Evolutionary conservation across 306 rosid species (phyloP).

Genomic region (Acacia confusa): DNA sequence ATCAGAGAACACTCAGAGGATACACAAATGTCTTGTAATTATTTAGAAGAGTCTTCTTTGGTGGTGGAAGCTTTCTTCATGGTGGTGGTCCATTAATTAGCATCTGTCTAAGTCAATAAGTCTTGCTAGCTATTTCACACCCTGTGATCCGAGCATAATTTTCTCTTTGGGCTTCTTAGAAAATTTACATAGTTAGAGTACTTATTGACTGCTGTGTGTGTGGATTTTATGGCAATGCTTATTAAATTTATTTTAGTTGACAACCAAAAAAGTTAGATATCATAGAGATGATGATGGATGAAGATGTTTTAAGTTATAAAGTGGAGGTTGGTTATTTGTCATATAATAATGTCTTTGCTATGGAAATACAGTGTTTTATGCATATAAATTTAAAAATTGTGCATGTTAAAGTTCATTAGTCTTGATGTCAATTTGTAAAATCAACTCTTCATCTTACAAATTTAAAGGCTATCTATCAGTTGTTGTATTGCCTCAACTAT

Average conservation of each 20-base stretch:
- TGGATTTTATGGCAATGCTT: slow-evolving; percentile 3
- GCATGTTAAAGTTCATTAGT: slow-evolving; percentile 6
- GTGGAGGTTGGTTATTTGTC: slow-evolving; percentile 14
- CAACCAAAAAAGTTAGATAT: not conserved
- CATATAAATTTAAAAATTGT: not conserved
- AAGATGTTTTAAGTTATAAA: not conserved
- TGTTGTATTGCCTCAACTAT: slow-evolving; percentile 15
- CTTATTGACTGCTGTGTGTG: not conserved
- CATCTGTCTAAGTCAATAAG: not conserved
- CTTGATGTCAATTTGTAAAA: slow-evolving; percentile 7
- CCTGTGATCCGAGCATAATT: not conserved
- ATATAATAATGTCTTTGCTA: slow-evolving; percentile 1
- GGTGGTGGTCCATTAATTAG: not conserved
- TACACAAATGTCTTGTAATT: not conserved
- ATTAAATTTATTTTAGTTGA: not conserved
- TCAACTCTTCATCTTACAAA: slow-evolving; percentile 19
- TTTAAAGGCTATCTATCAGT: not conserved
- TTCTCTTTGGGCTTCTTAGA: not conserved
- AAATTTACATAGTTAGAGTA: not conserved
- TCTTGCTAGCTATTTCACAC: slow-evolving; percentile 1
- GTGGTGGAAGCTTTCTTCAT: slow-evolving; percentile 28
- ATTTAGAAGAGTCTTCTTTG: not conserved
- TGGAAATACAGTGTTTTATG: slow-evolving; percentile 16
- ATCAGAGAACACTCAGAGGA: slow-evolving; percentile 20
- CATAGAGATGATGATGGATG: slow-evolving; percentile 19